Evolutionary conservation across 352 stramenopile species (phyloP).

Genomic region (Phytophthora idaei): DNA sequence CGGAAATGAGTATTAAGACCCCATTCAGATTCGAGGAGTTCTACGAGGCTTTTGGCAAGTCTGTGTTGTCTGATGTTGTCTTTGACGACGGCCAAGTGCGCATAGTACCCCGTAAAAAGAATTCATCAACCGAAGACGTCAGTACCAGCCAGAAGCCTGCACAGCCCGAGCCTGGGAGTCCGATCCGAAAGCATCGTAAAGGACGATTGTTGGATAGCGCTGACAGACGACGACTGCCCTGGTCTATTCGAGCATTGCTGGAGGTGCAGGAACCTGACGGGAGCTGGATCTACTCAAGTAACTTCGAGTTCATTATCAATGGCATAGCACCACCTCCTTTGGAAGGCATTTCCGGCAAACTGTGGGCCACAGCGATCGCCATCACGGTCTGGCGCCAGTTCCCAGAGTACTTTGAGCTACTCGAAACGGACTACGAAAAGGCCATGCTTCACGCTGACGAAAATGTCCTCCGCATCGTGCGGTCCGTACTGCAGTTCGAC

Average conservation of each 20-base stretch:
- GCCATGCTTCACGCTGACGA: conserved; percentile 72
- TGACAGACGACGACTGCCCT: conserved; percentile 39
- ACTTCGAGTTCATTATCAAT: conserved; percentile 63
- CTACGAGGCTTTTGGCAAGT: conserved; percentile 68
- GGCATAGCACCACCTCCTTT: conserved; percentile 44
- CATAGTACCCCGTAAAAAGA: conserved; percentile 35
- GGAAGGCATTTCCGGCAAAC: conserved; percentile 52
- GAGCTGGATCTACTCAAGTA: conserved; percentile 65
- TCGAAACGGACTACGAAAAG: conserved; percentile 60
- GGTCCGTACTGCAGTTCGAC: conserved; percentile 47
- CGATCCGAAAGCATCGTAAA: conserved; percentile 25
- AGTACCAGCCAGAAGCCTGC: not conserved
- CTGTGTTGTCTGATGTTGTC: conserved; percentile 48
- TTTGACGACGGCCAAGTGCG: conserved; percentile 48
- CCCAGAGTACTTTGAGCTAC: conserved; percentile 63
- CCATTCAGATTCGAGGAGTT: conserved; percentile 69
- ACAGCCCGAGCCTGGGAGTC: not conserved
- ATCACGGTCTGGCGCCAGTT: conserved; percentile 61
- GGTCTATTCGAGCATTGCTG: conserved; percentile 47
- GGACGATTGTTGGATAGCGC: conserved; percentile 34
- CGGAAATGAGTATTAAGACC: conserved; percentile 19
- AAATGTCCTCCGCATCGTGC: conserved; percentile 51
- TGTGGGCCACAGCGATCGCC: conserved; percentile 67
- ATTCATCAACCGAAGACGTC: not conserved
- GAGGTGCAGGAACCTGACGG: conserved; percentile 63